These are phyloP conservation scores for Cenchrus americanus DNA, from an alignment of 176 grass and related monocot genomes.

Conservation along the genomic window DNA sequence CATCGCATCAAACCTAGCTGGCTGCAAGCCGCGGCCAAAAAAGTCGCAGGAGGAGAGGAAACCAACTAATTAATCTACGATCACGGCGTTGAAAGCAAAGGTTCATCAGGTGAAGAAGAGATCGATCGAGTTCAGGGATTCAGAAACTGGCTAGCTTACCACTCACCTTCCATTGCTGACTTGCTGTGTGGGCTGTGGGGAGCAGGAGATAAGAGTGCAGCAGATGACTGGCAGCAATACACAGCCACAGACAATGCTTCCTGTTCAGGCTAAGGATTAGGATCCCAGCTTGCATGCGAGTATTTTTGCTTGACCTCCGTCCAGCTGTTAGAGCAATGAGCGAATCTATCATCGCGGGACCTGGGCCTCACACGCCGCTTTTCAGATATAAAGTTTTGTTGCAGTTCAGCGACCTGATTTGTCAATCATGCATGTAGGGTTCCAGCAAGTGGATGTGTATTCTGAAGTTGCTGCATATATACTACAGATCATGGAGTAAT, in stretches of 20 bases:
- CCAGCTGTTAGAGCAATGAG: conserved; percentile 8
- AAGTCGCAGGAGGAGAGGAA: neutral
- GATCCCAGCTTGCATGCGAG: neutral
- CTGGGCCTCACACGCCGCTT: neutral
- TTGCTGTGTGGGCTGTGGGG: neutral
- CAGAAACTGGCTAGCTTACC: neutral
- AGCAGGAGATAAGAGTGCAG: neutral
- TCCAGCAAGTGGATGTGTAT: conserved; percentile 9
- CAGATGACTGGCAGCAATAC: neutral
- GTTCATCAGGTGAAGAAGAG: neutral
- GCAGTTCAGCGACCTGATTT: conserved; percentile 37
- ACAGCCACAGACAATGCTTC: neutral
- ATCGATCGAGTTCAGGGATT: neutral
- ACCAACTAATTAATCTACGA: neutral
- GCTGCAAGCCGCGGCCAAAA: neutral
- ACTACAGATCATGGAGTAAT: no score
- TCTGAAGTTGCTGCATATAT: neutral
- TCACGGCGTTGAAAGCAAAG: neutral
- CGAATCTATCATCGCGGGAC: neutral
- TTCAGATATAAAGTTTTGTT: conserved; percentile 22
- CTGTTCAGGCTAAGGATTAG: neutral
- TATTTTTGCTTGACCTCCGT: neutral
- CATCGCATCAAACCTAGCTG: neutral
- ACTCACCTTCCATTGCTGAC: neutral
- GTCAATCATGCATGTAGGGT: conserved; percentile 23